Evolutionary conservation across 148 eudicot genomes (phyloP).

Genomic region (Fallopia convolvulus): DNA sequence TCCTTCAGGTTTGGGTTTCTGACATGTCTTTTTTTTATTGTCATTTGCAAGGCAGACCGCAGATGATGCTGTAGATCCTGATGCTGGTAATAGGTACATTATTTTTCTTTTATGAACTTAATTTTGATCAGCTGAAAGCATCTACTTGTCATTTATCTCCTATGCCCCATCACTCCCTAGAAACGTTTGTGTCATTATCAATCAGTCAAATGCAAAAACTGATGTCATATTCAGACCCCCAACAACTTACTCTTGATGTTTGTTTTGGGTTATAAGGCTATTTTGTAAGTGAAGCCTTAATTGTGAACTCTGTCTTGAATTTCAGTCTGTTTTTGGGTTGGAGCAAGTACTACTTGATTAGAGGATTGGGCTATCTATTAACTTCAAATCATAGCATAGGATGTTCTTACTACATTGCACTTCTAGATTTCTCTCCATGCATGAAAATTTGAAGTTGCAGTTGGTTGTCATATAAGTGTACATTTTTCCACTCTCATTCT

Average conservation of each 20-base stretch:
- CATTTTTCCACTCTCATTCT: no score
- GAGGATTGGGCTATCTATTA: no score
- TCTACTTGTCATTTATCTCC: background rate
- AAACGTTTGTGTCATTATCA: background rate
- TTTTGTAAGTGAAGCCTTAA: no score
- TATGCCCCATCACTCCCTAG: background rate
- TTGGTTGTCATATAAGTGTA: background rate
- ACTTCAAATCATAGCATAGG: background rate
- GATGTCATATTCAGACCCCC: background rate
- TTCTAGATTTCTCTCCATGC: background rate
- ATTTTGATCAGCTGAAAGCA: background rate
- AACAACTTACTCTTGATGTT: background rate
- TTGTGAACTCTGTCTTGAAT: background rate
- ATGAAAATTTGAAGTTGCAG: background rate
- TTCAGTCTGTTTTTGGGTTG: background rate
- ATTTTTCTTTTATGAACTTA: background rate
- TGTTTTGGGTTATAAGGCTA: no score
- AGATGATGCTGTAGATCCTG: constrained; percentile 70
- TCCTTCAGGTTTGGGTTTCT: background rate
- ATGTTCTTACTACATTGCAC: background rate
- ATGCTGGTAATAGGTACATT: constrained; percentile 54
- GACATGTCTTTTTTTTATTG: background rate
- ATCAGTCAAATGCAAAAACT: background rate
- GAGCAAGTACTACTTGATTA: background rate
- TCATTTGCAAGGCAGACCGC: constrained; percentile 26